These are phyloP conservation scores for Anthracocystis walkeri DNA, from an alignment of 1,284 basidiomycete species.

Conservation along the genomic window DNA sequence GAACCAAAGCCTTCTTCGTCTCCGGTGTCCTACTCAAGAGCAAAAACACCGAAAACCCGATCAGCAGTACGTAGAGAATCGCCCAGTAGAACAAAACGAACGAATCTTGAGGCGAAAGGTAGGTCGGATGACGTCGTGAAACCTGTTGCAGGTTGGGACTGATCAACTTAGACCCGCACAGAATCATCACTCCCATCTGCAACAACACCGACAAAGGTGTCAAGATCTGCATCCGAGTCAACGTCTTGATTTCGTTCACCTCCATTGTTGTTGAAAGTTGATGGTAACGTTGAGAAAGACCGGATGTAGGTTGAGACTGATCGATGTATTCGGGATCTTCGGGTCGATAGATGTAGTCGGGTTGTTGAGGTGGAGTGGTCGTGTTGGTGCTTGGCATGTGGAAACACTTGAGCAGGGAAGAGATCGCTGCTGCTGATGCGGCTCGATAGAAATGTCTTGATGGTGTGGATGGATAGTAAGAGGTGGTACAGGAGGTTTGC, in stretches of 20 bases:
- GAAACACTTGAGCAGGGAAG: too few species aligned
- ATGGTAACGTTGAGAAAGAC: slow-evolving; percentile 37
- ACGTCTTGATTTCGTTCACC: slow-evolving; percentile 38
- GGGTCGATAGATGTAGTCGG: slow-evolving; percentile 56
- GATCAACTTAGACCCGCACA: slow-evolving; percentile 52
- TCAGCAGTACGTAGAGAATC: slow-evolving; percentile 72
- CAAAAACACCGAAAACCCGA: slow-evolving; percentile 84
- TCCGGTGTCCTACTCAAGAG: slow-evolving; percentile 79
- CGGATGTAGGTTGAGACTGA: slow-evolving; percentile 16
- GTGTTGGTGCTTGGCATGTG: slow-evolving; percentile 35
- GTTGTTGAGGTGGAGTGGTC: slow-evolving; percentile 64
- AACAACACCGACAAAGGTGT: slow-evolving; percentile 51
- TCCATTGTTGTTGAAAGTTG: slow-evolving; percentile 47
- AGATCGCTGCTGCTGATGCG: not conserved
- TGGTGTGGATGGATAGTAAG: not conserved
- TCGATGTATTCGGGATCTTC: slow-evolving; percentile 53
- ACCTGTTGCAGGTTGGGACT: slow-evolving; percentile 50
- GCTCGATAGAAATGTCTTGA: not conserved
- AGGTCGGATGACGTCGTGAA: slow-evolving; percentile 74
- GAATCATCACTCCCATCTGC: slow-evolving; percentile 53
- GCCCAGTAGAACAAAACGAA: slow-evolving; percentile 78
- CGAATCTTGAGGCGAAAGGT: slow-evolving; percentile 78
- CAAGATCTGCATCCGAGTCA: slow-evolving; percentile 54
- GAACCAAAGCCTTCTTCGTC: slow-evolving; percentile 74
- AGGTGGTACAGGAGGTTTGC: not conserved